Conservation (phyloP, 2,329 filamentous ascomycete genomes). For the Ilyonectria mors-panacis region DNA sequence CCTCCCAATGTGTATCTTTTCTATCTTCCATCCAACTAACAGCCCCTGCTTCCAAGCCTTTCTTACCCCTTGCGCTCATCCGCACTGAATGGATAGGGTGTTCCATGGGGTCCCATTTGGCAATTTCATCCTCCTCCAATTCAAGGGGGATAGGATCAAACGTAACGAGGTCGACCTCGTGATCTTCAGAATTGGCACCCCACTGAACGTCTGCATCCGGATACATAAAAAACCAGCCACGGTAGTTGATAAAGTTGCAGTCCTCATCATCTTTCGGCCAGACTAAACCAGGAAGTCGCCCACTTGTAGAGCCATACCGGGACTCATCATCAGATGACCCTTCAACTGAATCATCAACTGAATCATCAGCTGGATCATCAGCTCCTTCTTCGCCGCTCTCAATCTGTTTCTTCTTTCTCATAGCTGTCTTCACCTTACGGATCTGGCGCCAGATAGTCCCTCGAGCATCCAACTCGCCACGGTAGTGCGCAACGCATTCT, state of each 20-base stretch:
- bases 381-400: neutral
- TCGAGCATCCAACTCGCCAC: slow-evolving; percentile 19
- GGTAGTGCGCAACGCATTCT: slow-evolving; percentile 20
- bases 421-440: slow-evolving; percentile 18
- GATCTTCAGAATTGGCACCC: neutral
- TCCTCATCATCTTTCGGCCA: neutral
- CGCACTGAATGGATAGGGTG: neutral
- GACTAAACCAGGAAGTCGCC: neutral
- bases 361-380: neutral
- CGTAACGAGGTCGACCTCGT: neutral
- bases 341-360: neutral
- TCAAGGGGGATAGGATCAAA: neutral
- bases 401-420: slow-evolving; percentile 9
- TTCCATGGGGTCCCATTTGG: neutral
- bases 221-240: neutral
- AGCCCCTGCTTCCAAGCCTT: neutral
- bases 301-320: neutral
- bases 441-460: slow-evolving; percentile 26
- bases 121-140: neutral
- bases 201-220: neutral
- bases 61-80: neutral
- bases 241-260: neutral
- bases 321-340: neutral
- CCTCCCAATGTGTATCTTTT: neutral
- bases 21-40: neutral